A percentile compares a stretch with the other conserved stretches of the same genome.
phyloP scores from a whole-genome alignment of 179 eudicot species.

The Sideroxylon spinosum region DNA sequence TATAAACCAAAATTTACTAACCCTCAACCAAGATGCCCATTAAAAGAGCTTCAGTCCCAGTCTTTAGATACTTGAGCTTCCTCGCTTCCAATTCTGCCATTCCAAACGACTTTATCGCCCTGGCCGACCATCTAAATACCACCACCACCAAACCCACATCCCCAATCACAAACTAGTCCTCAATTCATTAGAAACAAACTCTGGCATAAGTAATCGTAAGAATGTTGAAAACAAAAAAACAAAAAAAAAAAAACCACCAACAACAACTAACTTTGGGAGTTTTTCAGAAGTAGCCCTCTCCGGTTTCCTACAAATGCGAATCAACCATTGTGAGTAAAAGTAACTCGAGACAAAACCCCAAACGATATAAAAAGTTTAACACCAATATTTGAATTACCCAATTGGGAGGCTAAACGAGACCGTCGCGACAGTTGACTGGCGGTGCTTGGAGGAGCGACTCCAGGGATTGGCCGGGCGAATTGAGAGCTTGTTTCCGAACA shows the following conservation, averaged over 20 bases:
- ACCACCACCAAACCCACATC: constrained; percentile 10
- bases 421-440: constrained; percentile 47
- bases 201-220: neutral
- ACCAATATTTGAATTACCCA: constrained; percentile 24
- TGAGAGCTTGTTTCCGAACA: constrained; percentile 45
- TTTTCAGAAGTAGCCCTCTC: constrained; percentile 45
- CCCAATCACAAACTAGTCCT: constrained; percentile 11
- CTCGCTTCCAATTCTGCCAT: constrained; percentile 83
- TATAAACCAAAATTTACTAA: constrained; percentile 26
- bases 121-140: constrained; percentile 73
- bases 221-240: neutral
- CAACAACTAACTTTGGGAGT: constrained; percentile 52
- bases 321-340: constrained; percentile 10
- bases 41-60: constrained; percentile 81
- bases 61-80: constrained; percentile 67
- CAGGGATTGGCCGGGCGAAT: constrained; percentile 32
- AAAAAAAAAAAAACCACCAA: no score
- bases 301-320: constrained; percentile 49
- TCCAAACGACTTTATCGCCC: constrained; percentile 76
- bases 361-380: neutral
- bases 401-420: constrained; percentile 58
- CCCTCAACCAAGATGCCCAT: constrained; percentile 90
- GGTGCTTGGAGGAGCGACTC: constrained; percentile 24
- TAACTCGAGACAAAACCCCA: neutral
- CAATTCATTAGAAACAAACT: neutral